These are phyloP conservation scores for Pseudocercospora vitis DNA, from an alignment of 2,329 filamentous ascomycete genomes.

Conservation along the genomic window DNA sequence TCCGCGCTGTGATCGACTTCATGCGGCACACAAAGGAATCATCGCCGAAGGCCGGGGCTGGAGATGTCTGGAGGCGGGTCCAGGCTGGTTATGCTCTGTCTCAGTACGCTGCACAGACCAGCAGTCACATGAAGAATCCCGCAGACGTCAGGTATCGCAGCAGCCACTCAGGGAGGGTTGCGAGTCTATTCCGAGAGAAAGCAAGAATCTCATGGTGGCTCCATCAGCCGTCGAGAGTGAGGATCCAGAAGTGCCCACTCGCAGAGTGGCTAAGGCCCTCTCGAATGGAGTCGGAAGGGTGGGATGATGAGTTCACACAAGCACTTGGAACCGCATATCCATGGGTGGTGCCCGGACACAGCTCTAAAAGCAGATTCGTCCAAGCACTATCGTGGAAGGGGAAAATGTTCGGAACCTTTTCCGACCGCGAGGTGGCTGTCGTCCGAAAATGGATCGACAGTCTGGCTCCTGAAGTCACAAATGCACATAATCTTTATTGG, in stretches of 20 bases:
- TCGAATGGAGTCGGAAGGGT: neutral
- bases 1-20: neutral
- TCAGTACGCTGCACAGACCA: neutral
- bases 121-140: neutral
- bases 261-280: neutral
- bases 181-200: neutral
- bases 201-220: neutral
- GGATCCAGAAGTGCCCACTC: neutral
- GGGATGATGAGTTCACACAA: neutral
- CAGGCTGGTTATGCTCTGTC: neutral
- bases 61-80: neutral
- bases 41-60: neutral
- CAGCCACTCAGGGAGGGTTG: too few relatives aligned
- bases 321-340: neutral
- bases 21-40: neutral
- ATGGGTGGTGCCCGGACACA: neutral
- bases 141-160: too few relatives aligned
- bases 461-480: too few relatives aligned
- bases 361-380: neutral
- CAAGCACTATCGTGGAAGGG: neutral
- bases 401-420: constrained; percentile 7
- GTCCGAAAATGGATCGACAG: neutral
- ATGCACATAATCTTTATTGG: too few relatives aligned
- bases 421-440: neutral
- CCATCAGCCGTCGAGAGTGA: neutral